Percentiles rank a stretch among this genome's conserved stretches.
Conservation (phyloP, 495 filamentous ascomycete species). For the Margaritispora aquatica region DNA sequence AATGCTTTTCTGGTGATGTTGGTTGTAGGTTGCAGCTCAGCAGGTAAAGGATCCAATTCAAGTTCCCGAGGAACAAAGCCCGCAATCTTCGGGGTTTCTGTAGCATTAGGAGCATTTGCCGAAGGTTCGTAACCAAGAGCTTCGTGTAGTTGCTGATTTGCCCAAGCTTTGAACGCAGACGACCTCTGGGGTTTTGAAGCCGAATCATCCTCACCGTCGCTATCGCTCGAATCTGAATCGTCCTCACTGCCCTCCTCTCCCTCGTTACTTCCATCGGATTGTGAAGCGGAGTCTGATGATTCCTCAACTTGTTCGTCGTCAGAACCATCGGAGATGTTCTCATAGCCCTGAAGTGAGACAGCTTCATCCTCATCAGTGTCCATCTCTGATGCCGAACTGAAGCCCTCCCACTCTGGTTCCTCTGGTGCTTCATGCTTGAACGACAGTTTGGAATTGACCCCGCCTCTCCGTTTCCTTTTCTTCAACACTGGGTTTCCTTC, state of each 20-base stretch:
- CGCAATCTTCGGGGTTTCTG: constrained; percentile 37
- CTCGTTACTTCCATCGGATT: constrained; percentile 26
- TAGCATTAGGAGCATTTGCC: constrained; percentile 23
- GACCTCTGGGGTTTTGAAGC: constrained; percentile 37
- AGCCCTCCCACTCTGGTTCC: constrained; percentile 56
- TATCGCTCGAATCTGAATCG: constrained; percentile 2
- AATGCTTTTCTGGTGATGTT: constrained; percentile 66
- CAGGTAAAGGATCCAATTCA: constrained; percentile 70
- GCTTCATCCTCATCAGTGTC: constrained; percentile 11
- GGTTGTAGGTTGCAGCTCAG: constrained; percentile 61
- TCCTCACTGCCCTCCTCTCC: constrained; percentile 29
- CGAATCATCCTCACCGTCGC: constrained; percentile 24
- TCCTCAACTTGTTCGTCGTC: constrained; percentile 4
- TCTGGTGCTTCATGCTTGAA: constrained; percentile 27
- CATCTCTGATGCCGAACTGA: constrained; percentile 38
- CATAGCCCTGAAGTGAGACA: constrained; percentile 1
- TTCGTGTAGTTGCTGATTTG: constrained; percentile 75
- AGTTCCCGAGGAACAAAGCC: constrained; percentile 53
- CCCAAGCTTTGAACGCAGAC: constrained; percentile 92
- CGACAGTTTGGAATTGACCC: constrained; percentile 40
- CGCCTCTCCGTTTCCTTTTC: constrained; percentile 53
- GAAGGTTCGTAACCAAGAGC: constrained; percentile 46
- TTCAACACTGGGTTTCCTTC: constrained; percentile 75
- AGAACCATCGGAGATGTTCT: constrained; percentile 16
- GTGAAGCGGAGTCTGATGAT: constrained; percentile 10